phyloP scores from a whole-genome alignment of 768 basidiomycete species.

The Calocybe gangraenosa region DNA sequence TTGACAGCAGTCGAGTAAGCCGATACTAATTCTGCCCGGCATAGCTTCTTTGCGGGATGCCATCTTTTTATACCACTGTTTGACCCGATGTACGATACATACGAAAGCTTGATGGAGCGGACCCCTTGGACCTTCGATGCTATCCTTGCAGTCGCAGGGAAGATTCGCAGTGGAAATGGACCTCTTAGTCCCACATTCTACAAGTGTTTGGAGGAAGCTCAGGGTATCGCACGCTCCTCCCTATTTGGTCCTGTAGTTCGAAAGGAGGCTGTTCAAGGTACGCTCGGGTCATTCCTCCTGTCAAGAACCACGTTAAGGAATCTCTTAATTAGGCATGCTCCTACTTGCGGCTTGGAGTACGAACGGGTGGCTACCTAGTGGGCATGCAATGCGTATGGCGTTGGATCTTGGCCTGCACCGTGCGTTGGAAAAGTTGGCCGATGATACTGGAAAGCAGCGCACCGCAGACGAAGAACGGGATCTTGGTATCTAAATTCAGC shows the following conservation, averaged over 20 bases:
- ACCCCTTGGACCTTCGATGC: conserved; percentile 96
- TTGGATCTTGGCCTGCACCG: conserved; percentile 90
- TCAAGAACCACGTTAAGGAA: conserved; percentile 12
- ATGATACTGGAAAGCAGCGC: conserved; percentile 61
- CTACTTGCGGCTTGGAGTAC: conserved; percentile 91
- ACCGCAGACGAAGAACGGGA: conserved; percentile 84
- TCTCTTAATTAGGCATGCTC: conserved; percentile 65
- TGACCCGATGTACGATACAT: conserved; percentile 90
- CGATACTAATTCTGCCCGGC: conserved; percentile 31
- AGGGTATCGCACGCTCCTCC: conserved; percentile 90
- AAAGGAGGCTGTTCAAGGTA: conserved; percentile 93
- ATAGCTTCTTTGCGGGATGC: conserved; percentile 92
- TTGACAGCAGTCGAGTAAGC: conserved; percentile 20
- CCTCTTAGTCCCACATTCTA: conserved; percentile 84
- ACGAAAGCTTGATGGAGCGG: conserved; percentile 86
- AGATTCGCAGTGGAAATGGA: conserved; percentile 88
- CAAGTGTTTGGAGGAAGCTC: conserved; percentile 90
- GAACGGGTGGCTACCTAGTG: conserved; percentile 92
- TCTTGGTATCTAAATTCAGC: conserved; percentile 52
- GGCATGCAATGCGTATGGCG: conserved; percentile 96
- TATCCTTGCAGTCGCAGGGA: conserved; percentile 87
- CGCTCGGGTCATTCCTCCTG: conserved; percentile 18
- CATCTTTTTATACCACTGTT: conserved; percentile 96
- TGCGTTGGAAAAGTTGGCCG: conserved; percentile 87
- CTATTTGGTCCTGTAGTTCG: conserved; percentile 91